A percentile compares a stretch with the other conserved stretches of the same genome.
Conservation (phyloP, 2,329 filamentous ascomycete species). For the Pseudogymnoascus sp. region DNA sequence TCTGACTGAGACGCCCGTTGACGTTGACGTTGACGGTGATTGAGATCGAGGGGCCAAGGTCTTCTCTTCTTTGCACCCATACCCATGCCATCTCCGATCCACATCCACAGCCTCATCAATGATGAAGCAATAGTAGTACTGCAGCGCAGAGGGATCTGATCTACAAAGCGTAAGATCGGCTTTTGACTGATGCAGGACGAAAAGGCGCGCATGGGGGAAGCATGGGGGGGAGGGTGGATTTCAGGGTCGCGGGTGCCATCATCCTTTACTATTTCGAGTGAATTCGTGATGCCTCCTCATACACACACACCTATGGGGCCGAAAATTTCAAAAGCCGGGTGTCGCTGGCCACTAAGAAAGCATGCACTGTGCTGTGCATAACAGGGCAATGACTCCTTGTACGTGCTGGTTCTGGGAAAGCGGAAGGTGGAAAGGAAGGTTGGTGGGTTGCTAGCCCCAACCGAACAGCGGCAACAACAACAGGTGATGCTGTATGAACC, state of each 20-base stretch:
- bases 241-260: neutral
- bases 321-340: neutral
- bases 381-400: neutral
- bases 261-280: neutral
- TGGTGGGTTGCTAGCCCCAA: neutral
- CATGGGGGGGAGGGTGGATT: neutral
- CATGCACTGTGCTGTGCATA: neutral
- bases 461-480: neutral
- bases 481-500: neutral
- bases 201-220: neutral
- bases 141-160: neutral
- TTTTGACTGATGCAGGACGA: conserved; percentile 1
- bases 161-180: neutral
- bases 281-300: neutral
- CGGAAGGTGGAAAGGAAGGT: neutral
- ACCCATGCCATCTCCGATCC: neutral
- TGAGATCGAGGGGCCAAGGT: neutral
- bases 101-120: neutral
- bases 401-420: neutral
- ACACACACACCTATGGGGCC: neutral
- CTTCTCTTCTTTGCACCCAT: neutral
- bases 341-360: neutral
- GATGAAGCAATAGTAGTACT: neutral
- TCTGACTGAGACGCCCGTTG: neutral
- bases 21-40: neutral